Conservation (phyloP, 768 basidiomycete species). For the Pisolithus sp. region DNA sequence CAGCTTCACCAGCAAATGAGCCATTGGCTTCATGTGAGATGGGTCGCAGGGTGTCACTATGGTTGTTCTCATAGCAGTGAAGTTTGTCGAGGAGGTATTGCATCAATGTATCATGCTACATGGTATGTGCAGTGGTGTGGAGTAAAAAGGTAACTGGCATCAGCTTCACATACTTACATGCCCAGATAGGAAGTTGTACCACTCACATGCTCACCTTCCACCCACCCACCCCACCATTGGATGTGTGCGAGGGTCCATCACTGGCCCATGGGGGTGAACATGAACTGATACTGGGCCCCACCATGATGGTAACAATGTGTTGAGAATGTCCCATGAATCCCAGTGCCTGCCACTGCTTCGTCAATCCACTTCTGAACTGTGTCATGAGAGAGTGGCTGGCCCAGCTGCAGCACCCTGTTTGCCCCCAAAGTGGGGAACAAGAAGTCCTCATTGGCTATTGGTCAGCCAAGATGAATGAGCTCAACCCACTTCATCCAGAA, state of each 20-base stretch:
- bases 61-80: constrained; percentile 18
- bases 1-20: neutral
- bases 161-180: neutral
- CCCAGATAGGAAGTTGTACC: neutral
- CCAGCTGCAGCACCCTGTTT: constrained; percentile 21
- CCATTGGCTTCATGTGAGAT: neutral
- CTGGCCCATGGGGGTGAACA: constrained; percentile 11
- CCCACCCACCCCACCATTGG: constrained; percentile 39
- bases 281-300: neutral
- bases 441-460: constrained; percentile 21
- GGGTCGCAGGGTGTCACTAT: constrained; percentile 11
- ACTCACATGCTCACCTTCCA: constrained; percentile 31
- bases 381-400: constrained; percentile 23
- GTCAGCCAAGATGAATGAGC: neutral
- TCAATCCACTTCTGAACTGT: constrained; percentile 22
- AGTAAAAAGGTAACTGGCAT: neutral
- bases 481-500: constrained; percentile 3
- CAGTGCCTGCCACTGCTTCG: constrained; percentile 12
- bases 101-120: constrained; percentile 2
- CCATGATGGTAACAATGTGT: constrained; percentile 33
- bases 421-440: constrained; percentile 27
- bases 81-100: constrained; percentile 25
- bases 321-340: constrained; percentile 14
- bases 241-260: constrained; percentile 31
- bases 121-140: neutral